Percentiles rank a stretch among this genome's conserved stretches.
These are phyloP conservation scores for Pythium rishiriense DNA, from an alignment of 352 stramenopile species.

Conservation along the genomic window DNA sequence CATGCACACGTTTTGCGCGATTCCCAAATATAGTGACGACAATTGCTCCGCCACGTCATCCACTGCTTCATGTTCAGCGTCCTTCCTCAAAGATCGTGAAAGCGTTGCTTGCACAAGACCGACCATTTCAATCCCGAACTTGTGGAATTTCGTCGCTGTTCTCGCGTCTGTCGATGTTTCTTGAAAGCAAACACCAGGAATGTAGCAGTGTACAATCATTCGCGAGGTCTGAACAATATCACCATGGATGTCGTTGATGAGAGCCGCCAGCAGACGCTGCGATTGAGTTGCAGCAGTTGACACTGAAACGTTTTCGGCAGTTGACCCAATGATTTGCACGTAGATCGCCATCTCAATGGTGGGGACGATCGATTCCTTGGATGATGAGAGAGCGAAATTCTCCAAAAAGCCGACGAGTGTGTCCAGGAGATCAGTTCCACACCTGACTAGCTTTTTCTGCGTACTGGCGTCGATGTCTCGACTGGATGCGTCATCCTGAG, in stretches of 20 bases:
- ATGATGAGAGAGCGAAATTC: conserved; percentile 61
- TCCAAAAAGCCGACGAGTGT: conserved; percentile 59
- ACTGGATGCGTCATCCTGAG: conserved; percentile 25
- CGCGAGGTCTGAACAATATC: conserved; percentile 53
- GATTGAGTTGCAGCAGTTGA: conserved; percentile 39
- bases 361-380: conserved; percentile 70
- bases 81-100: conserved; percentile 1
- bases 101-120: conserved; percentile 34
- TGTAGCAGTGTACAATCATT: conserved; percentile 70
- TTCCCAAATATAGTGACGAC: conserved; percentile 33
- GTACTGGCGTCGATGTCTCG: conserved; percentile 20
- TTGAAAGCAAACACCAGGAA: conserved; percentile 69
- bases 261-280: conserved; percentile 41
- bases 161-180: conserved; percentile 56
- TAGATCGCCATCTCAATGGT: conserved; percentile 68
- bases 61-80: conserved; percentile 23
- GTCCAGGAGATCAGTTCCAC: conserved; percentile 60
- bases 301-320: conserved; percentile 42
- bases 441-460: conserved; percentile 43
- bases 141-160: conserved; percentile 65
- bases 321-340: conserved; percentile 47
- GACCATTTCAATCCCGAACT: conserved; percentile 56
- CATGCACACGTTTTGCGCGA: conserved; percentile 81
- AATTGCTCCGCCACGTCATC: conserved; percentile 34
- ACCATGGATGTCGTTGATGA: conserved; percentile 57